A percentile compares a stretch with the other conserved stretches of the same genome.
phyloP scores from a whole-genome alignment of 257 asterid species.

The Parsonsia alboflavescens region DNA sequence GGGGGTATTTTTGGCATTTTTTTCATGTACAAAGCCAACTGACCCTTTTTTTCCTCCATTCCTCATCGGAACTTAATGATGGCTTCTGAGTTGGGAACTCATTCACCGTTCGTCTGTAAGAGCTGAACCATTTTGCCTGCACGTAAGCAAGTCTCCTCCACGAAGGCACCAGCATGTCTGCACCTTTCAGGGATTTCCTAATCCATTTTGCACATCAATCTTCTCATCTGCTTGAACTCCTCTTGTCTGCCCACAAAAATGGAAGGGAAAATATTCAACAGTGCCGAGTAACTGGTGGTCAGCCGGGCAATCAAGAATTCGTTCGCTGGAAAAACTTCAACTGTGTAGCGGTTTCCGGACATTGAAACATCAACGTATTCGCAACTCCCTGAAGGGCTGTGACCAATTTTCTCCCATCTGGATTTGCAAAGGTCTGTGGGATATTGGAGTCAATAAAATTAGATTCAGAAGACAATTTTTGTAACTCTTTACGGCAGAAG shows the following conservation, averaged over 20 bases:
- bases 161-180: constrained; percentile 58
- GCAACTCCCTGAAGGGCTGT: constrained; percentile 46
- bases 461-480: not conserved
- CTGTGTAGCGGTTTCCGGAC: constrained; percentile 40
- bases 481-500: not conserved
- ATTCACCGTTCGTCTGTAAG: constrained; percentile 53
- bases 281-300: constrained; percentile 33
- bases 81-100: constrained; percentile 27
- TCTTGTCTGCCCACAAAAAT: constrained; percentile 41
- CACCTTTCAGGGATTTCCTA: constrained; percentile 51
- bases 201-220: constrained; percentile 56
- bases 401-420: constrained; percentile 60
- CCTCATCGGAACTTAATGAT: not conserved
- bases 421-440: constrained; percentile 78
- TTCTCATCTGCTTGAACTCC: constrained; percentile 48
- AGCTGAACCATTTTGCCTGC: constrained; percentile 67
- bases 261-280: constrained; percentile 40
- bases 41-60: constrained; percentile 19
- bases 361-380: constrained; percentile 58
- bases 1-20: no score
- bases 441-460: not conserved
- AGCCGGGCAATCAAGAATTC: constrained; percentile 75
- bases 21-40: constrained; percentile 50
- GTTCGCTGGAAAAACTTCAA: constrained; percentile 46
- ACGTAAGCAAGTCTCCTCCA: constrained; percentile 67